Evolutionary conservation across 805 yeast species (phyloP), one percentile per base, ranked within the genome.

Genomic region (Lipomyces kockii): DNA sequence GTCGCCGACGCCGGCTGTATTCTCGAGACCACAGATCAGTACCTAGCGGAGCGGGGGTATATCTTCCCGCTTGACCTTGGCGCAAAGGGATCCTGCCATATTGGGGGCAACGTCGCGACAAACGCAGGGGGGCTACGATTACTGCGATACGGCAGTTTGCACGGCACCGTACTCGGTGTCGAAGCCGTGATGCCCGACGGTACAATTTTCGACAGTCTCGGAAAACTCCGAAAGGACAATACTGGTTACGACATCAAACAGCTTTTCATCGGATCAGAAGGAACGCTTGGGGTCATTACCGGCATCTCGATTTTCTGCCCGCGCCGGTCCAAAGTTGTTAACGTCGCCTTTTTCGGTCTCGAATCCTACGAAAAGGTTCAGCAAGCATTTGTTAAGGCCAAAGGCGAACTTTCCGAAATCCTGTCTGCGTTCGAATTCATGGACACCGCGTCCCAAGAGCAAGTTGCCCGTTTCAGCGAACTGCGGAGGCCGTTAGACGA

Each of bases 171-270:
- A 0, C 81, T 93, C 59, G 98, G 98, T 0, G 81, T 93, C 65
- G 98, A 93, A 80, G 97, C 87, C 14, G 98, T 93, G n/a, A 81
- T 93, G 74, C 90, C 98, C 17, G 90, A 92, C 77, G 98, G 98
- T 59, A 88, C 90, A 20, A 82, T 94, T 57, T 83, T 89, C 70
- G 84, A 89, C 74, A 89, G 95, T 4, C 86, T 93, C 86, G 85
- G 92, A 76, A 85, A 97, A 17, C 86, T 94, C 78, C 85, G 98
- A 80, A 93, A 93, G 78, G 98, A 93, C 79, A 93, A 93, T 78
- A 93, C 98, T 25, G 98, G 98, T 20, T 92, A 91, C 76, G 98
- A 93, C 77, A 81, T 91, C 76, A 93, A 93, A 77, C 98, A 93
- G 79, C 80, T 92, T 67, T 92, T 93, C 74, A 94, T 93, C 79